Base-by-base conservation (phyloP, 192 early-diverging fungal species). In the Coemansia sp. region DNA sequence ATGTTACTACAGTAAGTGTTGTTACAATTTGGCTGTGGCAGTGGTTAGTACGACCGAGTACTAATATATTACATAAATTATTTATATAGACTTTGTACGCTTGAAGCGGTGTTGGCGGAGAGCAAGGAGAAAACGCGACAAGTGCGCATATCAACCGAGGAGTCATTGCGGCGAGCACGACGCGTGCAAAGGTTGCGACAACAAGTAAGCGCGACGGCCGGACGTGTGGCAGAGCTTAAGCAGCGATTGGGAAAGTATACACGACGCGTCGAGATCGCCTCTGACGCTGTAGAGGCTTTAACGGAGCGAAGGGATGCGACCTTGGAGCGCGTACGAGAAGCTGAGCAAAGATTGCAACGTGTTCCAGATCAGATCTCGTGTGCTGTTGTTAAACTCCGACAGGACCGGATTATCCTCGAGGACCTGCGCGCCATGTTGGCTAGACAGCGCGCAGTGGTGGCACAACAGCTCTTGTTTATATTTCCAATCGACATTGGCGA, bases 341-440 rank as follows among this genome's bases (percentile, higher is more conserved):
- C 27, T 2, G 50, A 42, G 42, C 37, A 14, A 41, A n/a, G 0
- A 34, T 11, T 31, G 13, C 53, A 17, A 19, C 16, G 31, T 2
- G 39, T 31, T 4, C 46, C 27, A 17, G 24, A n/a, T 10, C 53
- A 37, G 34, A 59, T 61, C 16, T 14, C 29, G 24, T 21, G 65
- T 1, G 29, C 34, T 1, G 69, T 44, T 19, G 48, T 54, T 31
- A 56, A 51, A 36, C 51, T 80, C 37, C 68, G 69, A 7, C 78
- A 80, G 69, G 73, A 74, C 16, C 73, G 78, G 11, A 80, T 80
- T 3, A 80, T 80, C 37, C 27, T 67, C 7, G 78, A 80, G 50
- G 78, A 80, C 59, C 13, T 80, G 41, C 66, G 78, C 1, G 78
- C 78, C 3, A 80, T 80, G 78, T 66, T 80, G 33, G 78, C 78